Evolutionary conservation across 2,329 filamentous ascomycete genomes (phyloP).

Genomic region (Macroventuria anomochaeta): DNA sequence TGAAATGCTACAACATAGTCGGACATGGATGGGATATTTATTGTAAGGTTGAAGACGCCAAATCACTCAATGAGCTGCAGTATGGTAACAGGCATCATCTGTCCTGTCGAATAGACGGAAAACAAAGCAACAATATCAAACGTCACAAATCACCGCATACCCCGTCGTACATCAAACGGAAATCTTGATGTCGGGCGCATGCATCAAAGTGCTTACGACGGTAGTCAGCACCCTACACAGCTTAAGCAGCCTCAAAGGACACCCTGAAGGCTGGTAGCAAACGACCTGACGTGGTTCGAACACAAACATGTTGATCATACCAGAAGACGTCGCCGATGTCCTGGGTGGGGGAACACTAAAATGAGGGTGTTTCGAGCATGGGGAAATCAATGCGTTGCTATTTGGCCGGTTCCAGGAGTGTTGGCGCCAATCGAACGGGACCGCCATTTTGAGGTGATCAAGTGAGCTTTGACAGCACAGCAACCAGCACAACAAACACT

Average conservation of each 20-base stretch:
- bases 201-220: conserved; percentile 24
- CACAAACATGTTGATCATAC: not conserved
- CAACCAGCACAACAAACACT: conserved; percentile 5
- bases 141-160: not conserved
- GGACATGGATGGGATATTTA: too few relatives aligned
- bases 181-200: not conserved
- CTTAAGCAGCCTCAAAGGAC: conserved; percentile 27
- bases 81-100: too few relatives aligned
- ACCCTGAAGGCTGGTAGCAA: conserved; percentile 10
- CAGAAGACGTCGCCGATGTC: conserved; percentile 15
- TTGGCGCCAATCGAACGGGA: conserved; percentile 23
- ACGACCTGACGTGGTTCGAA: conserved; percentile 11
- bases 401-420: conserved; percentile 34
- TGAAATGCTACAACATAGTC: not conserved
- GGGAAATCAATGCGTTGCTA: conserved; percentile 32
- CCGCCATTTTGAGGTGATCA: not conserved
- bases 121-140: not conserved
- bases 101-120: too few relatives aligned
- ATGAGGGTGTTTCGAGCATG: conserved; percentile 35
- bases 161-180: not conserved
- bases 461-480: conserved; percentile 1
- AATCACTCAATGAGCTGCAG: too few relatives aligned
- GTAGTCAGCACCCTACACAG: conserved; percentile 33
- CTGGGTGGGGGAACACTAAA: conserved; percentile 24
- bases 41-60: too few relatives aligned